phyloP scores from a whole-genome alignment of 768 basidiomycete genomes.

The Tylopilus vinaceipallidus region DNA sequence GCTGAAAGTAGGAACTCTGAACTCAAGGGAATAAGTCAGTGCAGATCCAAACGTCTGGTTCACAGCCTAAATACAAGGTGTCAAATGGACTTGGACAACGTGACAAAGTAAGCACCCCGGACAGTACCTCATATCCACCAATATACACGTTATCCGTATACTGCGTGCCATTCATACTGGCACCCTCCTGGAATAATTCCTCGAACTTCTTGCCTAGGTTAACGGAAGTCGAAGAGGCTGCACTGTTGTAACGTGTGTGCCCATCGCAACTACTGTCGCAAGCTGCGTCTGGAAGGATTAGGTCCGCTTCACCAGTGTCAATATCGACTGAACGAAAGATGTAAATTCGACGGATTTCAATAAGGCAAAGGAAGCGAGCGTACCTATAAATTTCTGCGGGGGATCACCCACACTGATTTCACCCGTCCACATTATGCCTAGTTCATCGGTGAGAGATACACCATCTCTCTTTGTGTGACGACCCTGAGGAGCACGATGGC shows the following conservation, averaged over 20 bases:
- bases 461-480: constrained; percentile 28
- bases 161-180: constrained; percentile 35
- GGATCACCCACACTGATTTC: constrained; percentile 48
- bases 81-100: constrained; percentile 1
- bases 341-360: neutral
- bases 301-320: constrained; percentile 53
- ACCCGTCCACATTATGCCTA: constrained; percentile 45
- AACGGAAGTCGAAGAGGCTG: constrained; percentile 32
- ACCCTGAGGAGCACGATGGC: constrained; percentile 2
- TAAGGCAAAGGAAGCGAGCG: neutral
- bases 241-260: constrained; percentile 32
- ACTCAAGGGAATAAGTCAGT: constrained; percentile 33
- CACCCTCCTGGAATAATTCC: constrained; percentile 40
- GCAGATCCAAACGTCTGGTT: constrained; percentile 46
- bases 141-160: constrained; percentile 45
- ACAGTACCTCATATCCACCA: constrained; percentile 33
- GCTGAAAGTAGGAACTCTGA: constrained; percentile 25
- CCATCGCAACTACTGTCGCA: constrained; percentile 32
- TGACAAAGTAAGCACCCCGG: constrained; percentile 12
- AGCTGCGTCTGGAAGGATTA: constrained; percentile 37
- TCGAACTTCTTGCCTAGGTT: constrained; percentile 27
- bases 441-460: constrained; percentile 36
- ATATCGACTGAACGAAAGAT: constrained; percentile 41
- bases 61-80: constrained; percentile 26
- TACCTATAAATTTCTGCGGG: constrained; percentile 41